Conservation (phyloP, 1,284 basidiomycete species). For the Meira nashicola region DNA sequence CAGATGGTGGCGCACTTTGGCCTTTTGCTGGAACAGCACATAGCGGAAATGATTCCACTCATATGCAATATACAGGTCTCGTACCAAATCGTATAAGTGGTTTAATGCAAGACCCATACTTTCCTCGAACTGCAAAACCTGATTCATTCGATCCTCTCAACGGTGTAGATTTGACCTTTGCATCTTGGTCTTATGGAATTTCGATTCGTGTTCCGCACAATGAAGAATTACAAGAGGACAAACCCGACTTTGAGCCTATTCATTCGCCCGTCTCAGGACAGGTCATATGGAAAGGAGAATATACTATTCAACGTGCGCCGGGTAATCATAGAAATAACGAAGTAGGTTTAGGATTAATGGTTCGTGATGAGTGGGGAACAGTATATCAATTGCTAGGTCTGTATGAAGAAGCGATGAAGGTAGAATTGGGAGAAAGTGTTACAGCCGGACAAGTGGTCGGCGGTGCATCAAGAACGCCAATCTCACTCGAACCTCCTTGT, state of each 20-base stretch:
- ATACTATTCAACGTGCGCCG: conserved; percentile 4
- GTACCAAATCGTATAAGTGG: conserved; percentile 9
- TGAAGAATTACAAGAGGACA: background rate
- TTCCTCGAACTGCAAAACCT: conserved; percentile 7
- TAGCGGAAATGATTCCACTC: background rate
- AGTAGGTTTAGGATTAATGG: conserved; percentile 6
- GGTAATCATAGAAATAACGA: conserved; percentile 10
- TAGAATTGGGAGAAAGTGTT: conserved; percentile 5
- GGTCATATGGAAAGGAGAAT: conserved; percentile 6
- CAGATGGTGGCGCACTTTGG: conserved; percentile 4
- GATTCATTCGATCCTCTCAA: conserved; percentile 7
- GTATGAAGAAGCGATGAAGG: background rate
- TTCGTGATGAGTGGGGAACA: conserved; percentile 14
- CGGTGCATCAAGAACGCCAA: conserved; percentile 1
- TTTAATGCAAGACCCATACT: conserved; percentile 14
- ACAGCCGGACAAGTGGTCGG: conserved; percentile 8
- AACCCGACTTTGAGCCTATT: conserved; percentile 5
- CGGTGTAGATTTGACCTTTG: conserved; percentile 6
- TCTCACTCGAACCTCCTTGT: conserved; percentile 4
- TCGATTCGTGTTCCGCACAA: conserved; percentile 1
- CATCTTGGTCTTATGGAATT: conserved; percentile 10
- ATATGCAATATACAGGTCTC: background rate
- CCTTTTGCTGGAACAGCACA: background rate
- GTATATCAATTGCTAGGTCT: conserved; percentile 13
- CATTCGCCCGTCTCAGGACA: conserved; percentile 13